These are phyloP conservation scores for Cordyceps pruinosa DNA, from an alignment of 2,329 filamentous ascomycete species.

Conservation along the genomic window DNA sequence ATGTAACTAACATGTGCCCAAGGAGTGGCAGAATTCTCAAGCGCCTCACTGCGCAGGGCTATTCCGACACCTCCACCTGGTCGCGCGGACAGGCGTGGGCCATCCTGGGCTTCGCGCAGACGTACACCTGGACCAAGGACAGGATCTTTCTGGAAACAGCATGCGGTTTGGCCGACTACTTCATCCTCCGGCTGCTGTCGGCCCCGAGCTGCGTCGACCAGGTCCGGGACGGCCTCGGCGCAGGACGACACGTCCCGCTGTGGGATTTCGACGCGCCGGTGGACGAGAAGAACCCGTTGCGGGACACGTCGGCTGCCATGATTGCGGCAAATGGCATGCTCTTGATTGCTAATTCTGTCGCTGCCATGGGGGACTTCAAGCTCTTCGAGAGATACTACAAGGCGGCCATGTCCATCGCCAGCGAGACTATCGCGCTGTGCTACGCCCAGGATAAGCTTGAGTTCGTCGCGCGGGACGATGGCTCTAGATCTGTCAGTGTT, in stretches of 20 bases:
- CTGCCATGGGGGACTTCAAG: conserved; percentile 7
- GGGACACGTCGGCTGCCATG: conserved; percentile 32
- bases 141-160: conserved; percentile 34
- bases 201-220: conserved; percentile 20
- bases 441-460: conserved; percentile 21
- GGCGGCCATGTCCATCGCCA: conserved; percentile 23
- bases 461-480: not conserved
- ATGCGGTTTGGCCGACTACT: conserved; percentile 39
- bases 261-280: conserved; percentile 37
- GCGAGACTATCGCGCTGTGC: conserved; percentile 25
- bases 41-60: conserved; percentile 40
- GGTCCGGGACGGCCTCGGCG: conserved; percentile 7
- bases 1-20: conserved; percentile 41
- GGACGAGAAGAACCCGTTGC: conserved; percentile 22
- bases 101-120: conserved; percentile 42
- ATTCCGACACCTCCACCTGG: conserved; percentile 39
- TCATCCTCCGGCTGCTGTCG: conserved; percentile 32
- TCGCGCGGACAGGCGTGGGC: conserved; percentile 43
- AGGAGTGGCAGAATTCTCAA: conserved; percentile 30
- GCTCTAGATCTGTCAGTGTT: not conserved
- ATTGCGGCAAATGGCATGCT: conserved; percentile 38
- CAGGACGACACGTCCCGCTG: conserved; percentile 23
- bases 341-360: conserved; percentile 29
- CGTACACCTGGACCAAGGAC: conserved; percentile 40
- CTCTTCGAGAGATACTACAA: conserved; percentile 21